Evolutionary conservation across 169 alveolate genomes (phyloP).

Genomic region (Plasmodium cynomolgi): DNA sequence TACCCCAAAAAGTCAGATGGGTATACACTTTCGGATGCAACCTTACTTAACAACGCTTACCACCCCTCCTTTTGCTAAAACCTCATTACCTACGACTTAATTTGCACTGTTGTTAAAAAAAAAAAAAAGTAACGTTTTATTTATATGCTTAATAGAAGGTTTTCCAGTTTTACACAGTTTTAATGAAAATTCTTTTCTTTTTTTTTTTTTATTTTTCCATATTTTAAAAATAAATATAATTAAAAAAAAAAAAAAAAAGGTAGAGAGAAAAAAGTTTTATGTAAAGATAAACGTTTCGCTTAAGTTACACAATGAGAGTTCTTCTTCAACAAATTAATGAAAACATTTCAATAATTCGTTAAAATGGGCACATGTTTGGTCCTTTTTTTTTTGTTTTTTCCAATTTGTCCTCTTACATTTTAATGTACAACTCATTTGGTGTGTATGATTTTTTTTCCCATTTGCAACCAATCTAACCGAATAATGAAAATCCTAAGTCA

Average conservation of each 20-base stretch:
- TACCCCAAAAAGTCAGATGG: not conserved
- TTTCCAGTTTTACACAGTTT: constrained; percentile 21
- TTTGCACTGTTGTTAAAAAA: not conserved
- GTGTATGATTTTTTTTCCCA: not conserved
- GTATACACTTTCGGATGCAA: not conserved
- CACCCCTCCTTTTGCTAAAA: not conserved
- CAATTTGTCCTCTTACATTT: not conserved
- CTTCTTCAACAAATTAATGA: not conserved
- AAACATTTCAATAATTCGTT: not conserved
- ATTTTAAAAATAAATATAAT: constrained; percentile 28
- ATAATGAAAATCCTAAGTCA: constrained; percentile 77
- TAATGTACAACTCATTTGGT: not conserved
- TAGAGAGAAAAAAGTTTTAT: not conserved
- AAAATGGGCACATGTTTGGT: not conserved
- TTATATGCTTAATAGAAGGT: constrained; percentile 10
- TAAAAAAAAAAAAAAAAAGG: constrained; percentile 26
- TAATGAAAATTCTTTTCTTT: constrained; percentile 3
- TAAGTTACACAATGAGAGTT: not conserved
- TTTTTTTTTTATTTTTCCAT: not conserved
- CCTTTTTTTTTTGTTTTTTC: not conserved
- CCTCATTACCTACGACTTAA: not conserved
- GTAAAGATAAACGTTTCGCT: constrained; percentile 7
- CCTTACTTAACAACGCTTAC: not conserved
- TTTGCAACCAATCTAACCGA: constrained; percentile 68
- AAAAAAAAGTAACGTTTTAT: not conserved